Evolutionary conservation across 2,329 filamentous ascomycete genomes (phyloP), one percentile per base, ranked within the genome.

Genomic region (Trichophyton schoenleinii): DNA sequence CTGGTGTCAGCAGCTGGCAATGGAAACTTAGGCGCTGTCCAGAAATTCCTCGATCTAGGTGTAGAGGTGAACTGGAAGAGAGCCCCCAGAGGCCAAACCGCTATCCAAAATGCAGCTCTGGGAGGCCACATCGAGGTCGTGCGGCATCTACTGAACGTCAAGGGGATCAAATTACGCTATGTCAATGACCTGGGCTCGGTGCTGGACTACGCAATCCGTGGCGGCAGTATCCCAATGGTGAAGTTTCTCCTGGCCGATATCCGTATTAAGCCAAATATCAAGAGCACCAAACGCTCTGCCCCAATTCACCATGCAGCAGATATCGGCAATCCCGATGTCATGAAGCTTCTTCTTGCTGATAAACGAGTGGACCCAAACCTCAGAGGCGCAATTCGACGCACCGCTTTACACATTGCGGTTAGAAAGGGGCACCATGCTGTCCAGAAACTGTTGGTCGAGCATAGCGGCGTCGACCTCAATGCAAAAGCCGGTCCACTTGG

Each of bases 321-420:
- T 9, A 20, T 9, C 8, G 44, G 44, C 1, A 44, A 60, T 38
- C 18, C 15, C 9, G 31, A 22, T 11, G 18, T 36, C n/a, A 46
- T 60, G 18, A 60, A 34, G 11, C 11, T 60, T 20, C 42, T 60
- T 7, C 44, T 60, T 13, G 59, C 20, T 6, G 13, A 34, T 34
- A 25, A 73, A 59, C 63, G 72, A 36, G 70, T 72, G 57, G 59
- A 67, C 0, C 60, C 68, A 6, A 64, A 70, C 0, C 69, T 72
- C 9, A 73, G 73, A 28, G 25, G 48, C 15, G 11, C 0, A 6
- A n/a, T 11, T 22, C 48, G 60, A 28, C 41, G 44, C 28, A 63
- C 61, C 57, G 25, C 58, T 3, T 22, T 60, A 36, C 31, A 52
- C 41, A n/a, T 28, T 13, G 61, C 63, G 8, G 61, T 49, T 5